Base-by-base conservation (phyloP, 176 grass and related monocot genomes). In the Triticum timopheevii region DNA sequence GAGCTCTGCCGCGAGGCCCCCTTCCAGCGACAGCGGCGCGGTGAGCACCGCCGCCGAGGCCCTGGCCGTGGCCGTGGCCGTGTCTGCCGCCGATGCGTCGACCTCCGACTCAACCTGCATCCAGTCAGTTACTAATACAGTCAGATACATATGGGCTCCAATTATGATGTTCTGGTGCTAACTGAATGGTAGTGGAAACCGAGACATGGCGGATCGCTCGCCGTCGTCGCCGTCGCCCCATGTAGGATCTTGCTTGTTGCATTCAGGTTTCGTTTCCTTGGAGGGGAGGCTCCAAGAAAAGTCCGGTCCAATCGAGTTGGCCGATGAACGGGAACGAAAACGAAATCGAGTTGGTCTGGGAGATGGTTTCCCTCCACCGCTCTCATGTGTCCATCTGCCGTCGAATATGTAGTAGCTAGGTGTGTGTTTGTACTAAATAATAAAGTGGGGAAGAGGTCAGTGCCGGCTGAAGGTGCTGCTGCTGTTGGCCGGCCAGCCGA, bases 11-110 rank as follows among this genome's bases (percentile, higher is more conserved):
- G 88, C 90, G 25, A 98, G 78, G 6, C 94, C 94, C 1, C 97
- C 97, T 8, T 96, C 89, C 68, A 93, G 88, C 1, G 97, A 84
- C 72, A 99, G 85, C 22, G 97, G 97, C 79, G 87, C 85, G 13
- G 97, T 94, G 36, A 96, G 82, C 68, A 98, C 90, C 0, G 81
- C 76, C 73, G 15, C 47, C 47, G 47, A 49, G 17, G 50, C 16
- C 52, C 52, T 27, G 39, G 35, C 3, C 12, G n/a, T 30, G 64
- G 0, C 25, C 19, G 28, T 31, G 64, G 0, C 25, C 7, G 81
- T 77, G 3, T 12, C 88, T 9, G 78, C 77, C 79, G 56, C 35
- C 79, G 20, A 16, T 15, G 12, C 77, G 9, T 88, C 87, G 24
- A 76, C 25, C 13, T 69, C 86, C 10, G 82, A 56, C 22, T 82